phyloP scores from a whole-genome alignment of 768 basidiomycete genomes.

The Lactifluus piperatus region DNA sequence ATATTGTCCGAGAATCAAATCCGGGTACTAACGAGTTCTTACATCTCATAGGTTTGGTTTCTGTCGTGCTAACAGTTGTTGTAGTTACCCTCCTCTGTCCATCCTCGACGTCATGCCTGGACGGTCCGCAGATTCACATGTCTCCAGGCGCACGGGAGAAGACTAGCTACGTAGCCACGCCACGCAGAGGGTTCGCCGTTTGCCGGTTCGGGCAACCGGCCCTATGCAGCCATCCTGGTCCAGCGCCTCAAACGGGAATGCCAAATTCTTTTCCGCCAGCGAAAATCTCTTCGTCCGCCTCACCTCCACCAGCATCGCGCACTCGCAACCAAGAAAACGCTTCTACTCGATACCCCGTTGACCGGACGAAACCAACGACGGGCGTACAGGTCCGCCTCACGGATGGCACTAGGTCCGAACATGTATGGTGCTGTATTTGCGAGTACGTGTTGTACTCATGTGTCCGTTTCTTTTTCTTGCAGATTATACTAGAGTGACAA shows the following conservation, averaged over 20 bases:
- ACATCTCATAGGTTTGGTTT: background rate
- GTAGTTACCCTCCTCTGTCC: constrained; percentile 68
- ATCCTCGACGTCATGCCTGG: constrained; percentile 64
- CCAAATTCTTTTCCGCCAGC: constrained; percentile 50
- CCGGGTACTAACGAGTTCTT: constrained; percentile 47
- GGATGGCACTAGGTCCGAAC: constrained; percentile 72
- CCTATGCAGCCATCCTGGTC: constrained; percentile 58
- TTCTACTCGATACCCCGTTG: constrained; percentile 66
- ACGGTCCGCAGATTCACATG: constrained; percentile 79
- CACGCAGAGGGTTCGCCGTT: constrained; percentile 46
- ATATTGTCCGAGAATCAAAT: constrained; percentile 68
- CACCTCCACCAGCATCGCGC: background rate
- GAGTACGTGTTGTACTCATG: too few relatives aligned
- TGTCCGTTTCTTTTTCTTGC: background rate
- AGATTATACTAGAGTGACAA: too few relatives aligned
- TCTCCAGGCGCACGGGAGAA: constrained; percentile 60
- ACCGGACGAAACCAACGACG: constrained; percentile 73
- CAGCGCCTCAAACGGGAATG: constrained; percentile 30
- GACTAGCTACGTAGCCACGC: constrained; percentile 59
- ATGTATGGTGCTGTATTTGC: background rate
- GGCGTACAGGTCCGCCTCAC: constrained; percentile 85
- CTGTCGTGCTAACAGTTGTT: background rate
- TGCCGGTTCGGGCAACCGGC: constrained; percentile 70
- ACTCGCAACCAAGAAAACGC: constrained; percentile 30
- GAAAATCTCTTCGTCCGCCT: constrained; percentile 22